Evolutionary conservation across 768 basidiomycete genomes (phyloP), one percentile per base, ranked within the genome.

Genomic region (Rhodotorula taiwanensis): DNA sequence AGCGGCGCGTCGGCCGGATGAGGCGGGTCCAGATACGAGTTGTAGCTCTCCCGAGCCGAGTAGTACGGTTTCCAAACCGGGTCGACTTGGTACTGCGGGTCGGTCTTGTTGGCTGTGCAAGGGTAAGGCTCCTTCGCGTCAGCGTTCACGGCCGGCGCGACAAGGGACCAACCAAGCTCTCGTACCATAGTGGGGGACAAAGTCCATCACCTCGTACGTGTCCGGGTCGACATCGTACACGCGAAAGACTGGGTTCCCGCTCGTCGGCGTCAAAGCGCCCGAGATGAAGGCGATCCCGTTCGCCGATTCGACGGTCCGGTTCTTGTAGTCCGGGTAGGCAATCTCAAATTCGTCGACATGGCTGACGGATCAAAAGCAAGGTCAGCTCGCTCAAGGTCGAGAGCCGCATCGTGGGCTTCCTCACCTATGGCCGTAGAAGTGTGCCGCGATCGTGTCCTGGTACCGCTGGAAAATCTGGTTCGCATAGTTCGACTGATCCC

Each of bases 161-260:
- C 8, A 34, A 54, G n/a, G 20, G 45, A 15, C 31, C n/a, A 57
- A n/a, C 42, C 33, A 34, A 36, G 71, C 81, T 25, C n/a, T n/a
- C n/a, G n/a, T 54, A 83, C 83, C 78, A 52, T 77, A 75, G 71
- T 80, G 82, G 0, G 80, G 81, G 18, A 64, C 50, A 27, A 64
- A 71, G 55, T 86, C 83, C 80, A 85, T 82, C 52, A 86, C 73
- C 68, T 84, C 84, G 67, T 81, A 84, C 13, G 83, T 84, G 62
- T 83, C 83, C 5, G 83, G 82, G 70, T 86, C 84, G 31, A 86
- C 76, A 55, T 84, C 83, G 71, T 84, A 84, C 0, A 84, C 74
- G 55, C 81, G 81, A 81, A 84, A 18, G 79, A 80, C 5, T 80
- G 82, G 67, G 83, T 83, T 39, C 15, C 68, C 67, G 27, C 83